These are phyloP conservation scores for Epicoccum nigrum DNA, from an alignment of 2,329 filamentous ascomycete species.

Conservation along the genomic window DNA sequence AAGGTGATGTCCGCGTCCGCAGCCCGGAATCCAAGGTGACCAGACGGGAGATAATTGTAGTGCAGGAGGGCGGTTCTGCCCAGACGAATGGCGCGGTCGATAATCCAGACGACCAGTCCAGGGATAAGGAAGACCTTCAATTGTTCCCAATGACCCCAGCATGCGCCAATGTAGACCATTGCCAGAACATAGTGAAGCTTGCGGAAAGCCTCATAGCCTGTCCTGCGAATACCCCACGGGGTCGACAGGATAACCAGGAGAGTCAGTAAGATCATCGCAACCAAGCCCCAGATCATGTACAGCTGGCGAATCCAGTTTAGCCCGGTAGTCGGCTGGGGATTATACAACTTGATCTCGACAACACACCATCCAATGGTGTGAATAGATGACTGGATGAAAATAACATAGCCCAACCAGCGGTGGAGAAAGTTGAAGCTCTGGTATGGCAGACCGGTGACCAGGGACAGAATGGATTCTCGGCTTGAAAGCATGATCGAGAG, in stretches of 20 bases:
- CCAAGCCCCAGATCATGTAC: constrained; percentile 76
- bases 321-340: constrained; percentile 70
- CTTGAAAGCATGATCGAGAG: constrained; percentile 70
- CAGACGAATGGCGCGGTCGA: constrained; percentile 67
- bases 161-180: constrained; percentile 75
- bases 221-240: constrained; percentile 65
- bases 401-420: constrained; percentile 74
- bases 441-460: constrained; percentile 75
- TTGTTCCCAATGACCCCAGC: constrained; percentile 75
- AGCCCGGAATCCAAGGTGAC: constrained; percentile 40
- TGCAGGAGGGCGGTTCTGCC: constrained; percentile 67
- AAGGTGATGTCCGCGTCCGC: constrained; percentile 36
- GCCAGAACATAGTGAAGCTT: constrained; percentile 76
- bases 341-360: constrained; percentile 69
- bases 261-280: constrained; percentile 69
- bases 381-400: constrained; percentile 69
- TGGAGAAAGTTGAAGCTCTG: constrained; percentile 63
- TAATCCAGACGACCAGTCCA: constrained; percentile 66
- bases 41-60: constrained; percentile 45
- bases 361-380: constrained; percentile 76
- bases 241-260: constrained; percentile 67
- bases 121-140: constrained; percentile 54
- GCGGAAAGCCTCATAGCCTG: constrained; percentile 79
- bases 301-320: constrained; percentile 64
- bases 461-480: constrained; percentile 71